Conservation (phyloP, 768 basidiomycete genomes). For the Trichaptum fuscoviolaceum region DNA sequence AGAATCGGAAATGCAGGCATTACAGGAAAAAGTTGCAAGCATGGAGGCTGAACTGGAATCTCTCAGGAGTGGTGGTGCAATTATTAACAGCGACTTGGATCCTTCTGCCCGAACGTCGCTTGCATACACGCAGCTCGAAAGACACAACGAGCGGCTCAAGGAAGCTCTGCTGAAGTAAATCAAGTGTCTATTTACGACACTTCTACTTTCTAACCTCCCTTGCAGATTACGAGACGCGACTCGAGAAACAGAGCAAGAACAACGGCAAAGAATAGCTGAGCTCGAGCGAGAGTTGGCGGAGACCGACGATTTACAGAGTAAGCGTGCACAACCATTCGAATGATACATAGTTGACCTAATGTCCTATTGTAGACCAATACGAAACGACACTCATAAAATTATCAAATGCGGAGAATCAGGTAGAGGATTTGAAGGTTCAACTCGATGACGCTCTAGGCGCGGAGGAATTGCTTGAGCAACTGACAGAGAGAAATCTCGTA, state of each 20-base stretch:
- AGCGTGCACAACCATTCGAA: conserved; percentile 12
- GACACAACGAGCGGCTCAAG: conserved; percentile 92
- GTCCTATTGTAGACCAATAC: conserved; percentile 53
- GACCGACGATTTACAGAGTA: conserved; percentile 78
- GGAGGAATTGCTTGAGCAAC: conserved; percentile 92
- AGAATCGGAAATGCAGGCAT: conserved; percentile 70
- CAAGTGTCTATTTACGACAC: background rate
- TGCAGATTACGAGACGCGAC: conserved; percentile 81
- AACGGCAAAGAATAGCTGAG: conserved; percentile 72
- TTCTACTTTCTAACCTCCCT: background rate
- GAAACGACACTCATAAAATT: conserved; percentile 77
- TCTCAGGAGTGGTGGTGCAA: conserved; percentile 51
- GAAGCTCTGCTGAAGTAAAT: conserved; percentile 83
- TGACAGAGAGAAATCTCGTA: conserved; percentile 91
- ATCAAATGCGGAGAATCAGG: conserved; percentile 82
- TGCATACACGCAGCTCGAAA: conserved; percentile 84
- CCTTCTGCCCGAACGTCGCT: conserved; percentile 49
- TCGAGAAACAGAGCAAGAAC: conserved; percentile 82
- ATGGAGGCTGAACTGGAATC: conserved; percentile 81
- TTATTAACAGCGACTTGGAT: conserved; percentile 27
- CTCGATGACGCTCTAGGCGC: conserved; percentile 93
- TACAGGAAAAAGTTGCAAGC: conserved; percentile 73
- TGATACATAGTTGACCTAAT: conserved; percentile 7
- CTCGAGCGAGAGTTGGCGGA: conserved; percentile 84
- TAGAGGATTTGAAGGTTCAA: conserved; percentile 91